Conservation (phyloP, 1,139 yeast genomes). For the Oligophagozyma castellii region DNA sequence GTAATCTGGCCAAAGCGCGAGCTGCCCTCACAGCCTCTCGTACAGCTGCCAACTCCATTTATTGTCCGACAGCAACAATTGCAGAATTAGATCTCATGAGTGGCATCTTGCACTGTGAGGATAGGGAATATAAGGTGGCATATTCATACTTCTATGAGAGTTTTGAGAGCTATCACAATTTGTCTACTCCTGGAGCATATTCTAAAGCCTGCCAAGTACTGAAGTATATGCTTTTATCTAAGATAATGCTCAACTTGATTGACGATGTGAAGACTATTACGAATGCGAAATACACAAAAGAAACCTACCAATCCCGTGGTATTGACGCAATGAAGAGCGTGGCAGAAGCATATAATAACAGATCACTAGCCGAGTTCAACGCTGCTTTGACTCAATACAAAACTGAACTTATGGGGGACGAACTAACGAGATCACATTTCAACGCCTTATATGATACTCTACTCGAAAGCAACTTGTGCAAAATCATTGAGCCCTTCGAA, state of each 20-base stretch:
- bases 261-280: conserved; percentile 76
- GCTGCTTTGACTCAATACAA: conserved; percentile 58
- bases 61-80: conserved; percentile 87
- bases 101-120: conserved; percentile 94
- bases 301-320: conserved; percentile 53
- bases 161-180: conserved; percentile 63
- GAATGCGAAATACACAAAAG: conserved; percentile 64
- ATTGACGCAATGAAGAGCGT: conserved; percentile 91
- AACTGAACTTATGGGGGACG: conserved; percentile 69
- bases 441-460: conserved; percentile 85
- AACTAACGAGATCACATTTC: conserved; percentile 83
- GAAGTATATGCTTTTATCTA: conserved; percentile 84
- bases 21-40: conserved; percentile 93
- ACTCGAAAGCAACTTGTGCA: conserved; percentile 83
- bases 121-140: conserved; percentile 91
- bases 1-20: conserved; percentile 84
- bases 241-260: conserved; percentile 80
- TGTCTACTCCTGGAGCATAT: conserved; percentile 38
- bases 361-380: conserved; percentile 87
- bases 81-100: conserved; percentile 93
- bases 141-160: conserved; percentile 91
- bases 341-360: conserved; percentile 76
- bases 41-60: conserved; percentile 90
- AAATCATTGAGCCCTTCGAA: conserved; percentile 91
- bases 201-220: conserved; percentile 61